Evolutionary conservation across 148 eudicot genomes (phyloP).

Genomic region (Dysphania ambrosioides): DNA sequence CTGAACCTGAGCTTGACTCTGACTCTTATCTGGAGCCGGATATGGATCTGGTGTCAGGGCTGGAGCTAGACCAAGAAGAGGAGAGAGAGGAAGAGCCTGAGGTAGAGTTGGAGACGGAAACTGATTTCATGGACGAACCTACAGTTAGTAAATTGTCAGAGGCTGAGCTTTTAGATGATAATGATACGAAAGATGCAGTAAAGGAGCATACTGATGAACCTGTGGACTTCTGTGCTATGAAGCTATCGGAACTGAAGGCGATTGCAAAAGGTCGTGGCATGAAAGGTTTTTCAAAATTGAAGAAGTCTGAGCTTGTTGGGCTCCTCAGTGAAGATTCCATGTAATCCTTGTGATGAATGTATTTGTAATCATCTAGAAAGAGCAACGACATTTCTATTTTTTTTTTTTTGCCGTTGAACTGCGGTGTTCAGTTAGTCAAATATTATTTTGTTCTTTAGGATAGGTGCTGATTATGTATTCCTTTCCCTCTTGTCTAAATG

Average conservation of each 20-base stretch:
- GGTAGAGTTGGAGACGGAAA: conserved; percentile 37
- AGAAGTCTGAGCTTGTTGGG: conserved; percentile 69
- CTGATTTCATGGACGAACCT: conserved; percentile 28
- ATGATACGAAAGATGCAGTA: conserved; percentile 35
- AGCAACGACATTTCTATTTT: not conserved
- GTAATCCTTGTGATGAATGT: not conserved
- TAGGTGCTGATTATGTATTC: not conserved
- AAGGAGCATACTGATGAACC: conserved; percentile 24
- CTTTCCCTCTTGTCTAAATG: not conserved
- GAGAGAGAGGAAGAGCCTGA: conserved; percentile 28
- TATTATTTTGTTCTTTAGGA: not conserved
- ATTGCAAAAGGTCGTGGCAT: conserved; percentile 83
- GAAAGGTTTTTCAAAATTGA: conserved; percentile 82
- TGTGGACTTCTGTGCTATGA: conserved; percentile 57
- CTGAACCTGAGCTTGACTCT: conserved; percentile 28
- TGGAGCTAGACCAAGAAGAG: conserved; percentile 26
- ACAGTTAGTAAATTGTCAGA: conserved; percentile 43
- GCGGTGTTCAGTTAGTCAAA: not conserved
- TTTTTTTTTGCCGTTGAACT: not conserved
- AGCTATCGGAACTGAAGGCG: conserved; percentile 65
- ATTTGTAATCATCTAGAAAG: not conserved
- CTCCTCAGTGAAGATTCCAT: conserved; percentile 49
- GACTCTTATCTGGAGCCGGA: conserved; percentile 29
- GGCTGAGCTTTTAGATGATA: conserved; percentile 37
- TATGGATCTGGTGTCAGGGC: conserved; percentile 20